Percentiles rank a stretch among this genome's conserved stretches.
These are phyloP conservation scores for Mycena alexandri DNA, from an alignment of 768 basidiomycete species.

Conservation along the genomic window DNA sequence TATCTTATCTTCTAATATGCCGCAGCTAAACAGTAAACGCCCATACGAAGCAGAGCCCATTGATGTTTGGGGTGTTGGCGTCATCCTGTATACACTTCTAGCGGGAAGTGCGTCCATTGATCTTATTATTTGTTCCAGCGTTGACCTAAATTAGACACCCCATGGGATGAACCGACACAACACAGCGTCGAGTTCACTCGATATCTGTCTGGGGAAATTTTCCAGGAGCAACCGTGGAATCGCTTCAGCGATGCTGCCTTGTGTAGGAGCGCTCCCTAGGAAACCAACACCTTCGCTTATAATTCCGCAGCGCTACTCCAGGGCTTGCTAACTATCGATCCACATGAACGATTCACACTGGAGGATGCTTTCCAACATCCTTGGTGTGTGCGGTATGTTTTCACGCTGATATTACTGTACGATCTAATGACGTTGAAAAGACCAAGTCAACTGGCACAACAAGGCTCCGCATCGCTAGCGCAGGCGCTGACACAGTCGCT, in stretches of 20 bases:
- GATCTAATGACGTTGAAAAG: conserved; percentile 48
- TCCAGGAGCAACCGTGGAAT: conserved; percentile 84
- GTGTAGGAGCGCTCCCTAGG: conserved; percentile 60
- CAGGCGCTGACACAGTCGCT: conserved; percentile 78
- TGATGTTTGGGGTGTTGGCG: conserved; percentile 96
- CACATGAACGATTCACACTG: conserved; percentile 75
- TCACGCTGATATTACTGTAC: neutral
- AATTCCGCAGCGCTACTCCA: conserved; percentile 73
- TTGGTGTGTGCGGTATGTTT: conserved; percentile 78
- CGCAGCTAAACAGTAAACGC: conserved; percentile 71
- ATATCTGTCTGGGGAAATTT: conserved; percentile 81
- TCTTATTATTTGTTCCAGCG: neutral
- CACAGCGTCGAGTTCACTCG: conserved; percentile 84
- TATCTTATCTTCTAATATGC: neutral
- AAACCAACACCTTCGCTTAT: conserved; percentile 38
- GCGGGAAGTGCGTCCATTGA: conserved; percentile 80
- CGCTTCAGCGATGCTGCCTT: conserved; percentile 68
- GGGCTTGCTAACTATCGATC: conserved; percentile 79
- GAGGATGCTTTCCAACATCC: conserved; percentile 63
- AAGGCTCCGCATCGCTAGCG: conserved; percentile 68
- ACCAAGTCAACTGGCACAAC: conserved; percentile 75
- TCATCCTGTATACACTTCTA: conserved; percentile 92
- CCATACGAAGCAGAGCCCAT: conserved; percentile 93
- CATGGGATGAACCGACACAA: conserved; percentile 94
- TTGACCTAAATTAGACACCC: conserved; percentile 78